phyloP scores from a whole-genome alignment of 2,329 filamentous ascomycete genomes.

The Talaromyces sp. region DNA sequence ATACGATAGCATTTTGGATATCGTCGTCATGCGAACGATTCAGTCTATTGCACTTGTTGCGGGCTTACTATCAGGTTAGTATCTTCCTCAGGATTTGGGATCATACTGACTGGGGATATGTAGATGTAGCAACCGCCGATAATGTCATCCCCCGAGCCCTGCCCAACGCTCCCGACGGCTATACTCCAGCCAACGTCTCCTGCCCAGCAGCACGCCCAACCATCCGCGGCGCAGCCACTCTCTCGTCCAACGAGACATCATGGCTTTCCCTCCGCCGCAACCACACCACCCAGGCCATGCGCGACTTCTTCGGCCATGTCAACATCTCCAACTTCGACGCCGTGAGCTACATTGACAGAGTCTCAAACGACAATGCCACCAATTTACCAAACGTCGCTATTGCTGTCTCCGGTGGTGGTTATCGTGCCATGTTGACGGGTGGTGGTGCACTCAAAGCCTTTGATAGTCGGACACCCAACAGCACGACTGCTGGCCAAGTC shows the following conservation, averaged over 20 bases:
- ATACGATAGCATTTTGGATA: not conserved
- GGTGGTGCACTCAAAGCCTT: slow-evolving; percentile 77
- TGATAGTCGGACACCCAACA: slow-evolving; percentile 65
- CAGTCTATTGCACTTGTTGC: slow-evolving; percentile 8
- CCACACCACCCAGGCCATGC: slow-evolving; percentile 72
- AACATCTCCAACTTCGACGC: slow-evolving; percentile 73
- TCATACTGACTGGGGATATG: not conserved
- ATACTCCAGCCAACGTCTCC: slow-evolving; percentile 64
- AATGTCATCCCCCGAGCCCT: slow-evolving; percentile 37
- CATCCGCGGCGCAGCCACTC: slow-evolving; percentile 59
- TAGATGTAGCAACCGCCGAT: not conserved
- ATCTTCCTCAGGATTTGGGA: not conserved
- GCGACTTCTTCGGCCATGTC: slow-evolving; percentile 64
- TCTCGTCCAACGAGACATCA: slow-evolving; percentile 67
- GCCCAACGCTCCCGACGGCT: slow-evolving; percentile 62
- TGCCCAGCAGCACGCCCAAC: slow-evolving; percentile 69
- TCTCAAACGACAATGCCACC: slow-evolving; percentile 51
- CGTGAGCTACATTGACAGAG: slow-evolving; percentile 61
- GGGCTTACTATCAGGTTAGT: slow-evolving; percentile 13
- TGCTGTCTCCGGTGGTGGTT: slow-evolving; percentile 79
- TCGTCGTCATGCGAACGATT: not conserved
- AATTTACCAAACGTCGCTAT: slow-evolving; percentile 68
- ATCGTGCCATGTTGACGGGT: slow-evolving; percentile 79
- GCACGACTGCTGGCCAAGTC: slow-evolving; percentile 63
- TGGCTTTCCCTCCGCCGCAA: slow-evolving; percentile 72